Evolutionary conservation across 2,329 filamentous ascomycete genomes (phyloP).

Genomic region (Ceratocystis lukuohia): DNA sequence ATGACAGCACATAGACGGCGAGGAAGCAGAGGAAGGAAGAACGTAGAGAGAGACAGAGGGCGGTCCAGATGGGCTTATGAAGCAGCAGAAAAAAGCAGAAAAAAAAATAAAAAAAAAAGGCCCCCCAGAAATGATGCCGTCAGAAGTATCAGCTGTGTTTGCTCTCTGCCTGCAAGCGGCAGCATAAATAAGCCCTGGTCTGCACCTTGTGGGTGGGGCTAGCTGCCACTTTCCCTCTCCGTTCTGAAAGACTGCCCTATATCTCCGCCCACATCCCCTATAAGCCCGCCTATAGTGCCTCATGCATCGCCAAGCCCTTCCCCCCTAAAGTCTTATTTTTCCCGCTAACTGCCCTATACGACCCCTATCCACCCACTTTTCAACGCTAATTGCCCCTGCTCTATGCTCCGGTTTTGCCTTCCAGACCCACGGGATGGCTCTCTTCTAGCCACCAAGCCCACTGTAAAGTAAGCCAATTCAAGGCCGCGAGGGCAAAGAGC

Average conservation of each 20-base stretch:
- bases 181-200: neutral
- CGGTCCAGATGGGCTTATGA: too few species aligned
- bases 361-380: neutral
- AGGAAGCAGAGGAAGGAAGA: neutral
- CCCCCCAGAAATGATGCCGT: too few species aligned
- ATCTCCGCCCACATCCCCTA: neutral
- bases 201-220: neutral
- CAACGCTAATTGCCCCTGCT: neutral
- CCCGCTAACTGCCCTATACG: neutral
- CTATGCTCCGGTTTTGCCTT: neutral
- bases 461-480: neutral
- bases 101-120: too few species aligned
- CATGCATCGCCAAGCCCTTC: neutral
- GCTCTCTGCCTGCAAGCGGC: neutral
- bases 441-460: neutral
- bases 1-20: neutral
- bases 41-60: too few species aligned
- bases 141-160: too few species aligned
- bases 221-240: neutral
- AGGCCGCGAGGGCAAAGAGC: neutral
- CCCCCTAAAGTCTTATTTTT: neutral
- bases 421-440: neutral
- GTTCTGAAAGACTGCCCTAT: neutral
- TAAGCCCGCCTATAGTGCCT: neutral
- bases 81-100: too few species aligned